Conservation (phyloP, 108 stramenopile species). For the Pseudonitzschia delicatissima region DNA sequence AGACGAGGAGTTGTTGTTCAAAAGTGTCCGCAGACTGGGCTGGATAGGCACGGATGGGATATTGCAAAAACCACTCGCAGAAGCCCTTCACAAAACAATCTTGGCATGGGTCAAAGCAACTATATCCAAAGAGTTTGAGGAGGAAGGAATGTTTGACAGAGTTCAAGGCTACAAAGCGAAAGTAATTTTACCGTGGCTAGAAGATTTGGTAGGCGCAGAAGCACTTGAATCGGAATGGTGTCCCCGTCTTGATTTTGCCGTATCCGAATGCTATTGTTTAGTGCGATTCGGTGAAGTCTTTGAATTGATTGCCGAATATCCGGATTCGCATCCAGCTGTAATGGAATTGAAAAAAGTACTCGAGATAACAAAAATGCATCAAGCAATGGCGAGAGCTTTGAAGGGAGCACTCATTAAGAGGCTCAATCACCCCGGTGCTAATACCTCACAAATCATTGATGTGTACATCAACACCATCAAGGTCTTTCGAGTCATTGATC, state of each 20-base stretch:
- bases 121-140: constrained; percentile 56
- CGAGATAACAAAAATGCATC: constrained; percentile 45
- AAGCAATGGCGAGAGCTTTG: constrained; percentile 44
- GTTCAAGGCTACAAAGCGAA: constrained; percentile 46
- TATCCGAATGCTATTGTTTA: constrained; percentile 55
- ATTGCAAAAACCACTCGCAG: constrained; percentile 40
- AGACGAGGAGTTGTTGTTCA: constrained; percentile 31
- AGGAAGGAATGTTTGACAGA: constrained; percentile 35
- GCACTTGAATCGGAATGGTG: constrained; percentile 39
- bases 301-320: constrained; percentile 79
- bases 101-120: constrained; percentile 25
- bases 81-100: constrained; percentile 50
- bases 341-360: constrained; percentile 60
- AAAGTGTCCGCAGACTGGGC: constrained; percentile 40
- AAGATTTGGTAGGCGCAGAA: constrained; percentile 36
- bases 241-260: constrained; percentile 38
- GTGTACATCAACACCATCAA: constrained; percentile 95
- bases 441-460: constrained; percentile 93
- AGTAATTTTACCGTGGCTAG: constrained; percentile 49
- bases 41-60: constrained; percentile 51
- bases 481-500: constrained; percentile 78
- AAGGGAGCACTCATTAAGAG: constrained; percentile 57
- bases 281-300: constrained; percentile 72
- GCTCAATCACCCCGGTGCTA: constrained; percentile 94
- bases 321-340: constrained; percentile 75